Conservation (phyloP, 495 filamentous ascomycete genomes). For the Aspergillus indologenus region DNA sequence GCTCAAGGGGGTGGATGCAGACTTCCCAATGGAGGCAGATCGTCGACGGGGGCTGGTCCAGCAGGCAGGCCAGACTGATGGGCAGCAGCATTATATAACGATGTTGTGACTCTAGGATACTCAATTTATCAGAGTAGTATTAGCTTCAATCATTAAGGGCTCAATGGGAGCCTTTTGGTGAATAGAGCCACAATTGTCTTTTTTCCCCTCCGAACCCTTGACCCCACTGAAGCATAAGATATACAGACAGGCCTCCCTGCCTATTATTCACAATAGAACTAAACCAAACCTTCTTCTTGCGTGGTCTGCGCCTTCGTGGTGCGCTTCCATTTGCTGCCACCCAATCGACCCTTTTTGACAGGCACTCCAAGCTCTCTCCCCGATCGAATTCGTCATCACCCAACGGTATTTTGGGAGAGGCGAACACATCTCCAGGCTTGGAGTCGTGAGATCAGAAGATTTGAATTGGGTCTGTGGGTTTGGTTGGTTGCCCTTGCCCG, state of each 20-base stretch:
- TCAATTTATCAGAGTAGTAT: background rate
- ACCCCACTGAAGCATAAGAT: background rate
- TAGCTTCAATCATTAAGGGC: background rate
- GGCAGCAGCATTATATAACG: constrained; percentile 10
- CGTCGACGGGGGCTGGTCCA: constrained; percentile 10
- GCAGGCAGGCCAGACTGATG: constrained; percentile 9
- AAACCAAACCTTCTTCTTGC: background rate
- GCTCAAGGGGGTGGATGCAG: background rate
- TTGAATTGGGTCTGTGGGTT: constrained; percentile 14
- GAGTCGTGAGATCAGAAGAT: constrained; percentile 3
- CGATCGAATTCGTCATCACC: background rate
- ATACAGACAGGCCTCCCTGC: background rate
- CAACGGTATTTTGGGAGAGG: background rate
- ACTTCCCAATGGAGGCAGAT: constrained; percentile 4
- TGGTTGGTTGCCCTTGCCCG: constrained; percentile 5
- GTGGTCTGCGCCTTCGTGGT: background rate
- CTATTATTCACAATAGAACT: background rate
- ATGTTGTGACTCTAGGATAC: background rate
- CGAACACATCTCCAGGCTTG: background rate
- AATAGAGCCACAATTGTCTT: background rate
- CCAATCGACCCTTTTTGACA: background rate
- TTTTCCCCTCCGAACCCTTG: too few species aligned
- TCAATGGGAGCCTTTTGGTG: background rate
- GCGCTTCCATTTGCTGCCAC: background rate
- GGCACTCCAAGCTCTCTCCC: constrained; percentile 3